A percentile compares a stretch with the other conserved stretches of the same genome.
These are phyloP conservation scores for Acer negundo DNA, from an alignment of 345 rosid genomes.

Conservation along the genomic window DNA sequence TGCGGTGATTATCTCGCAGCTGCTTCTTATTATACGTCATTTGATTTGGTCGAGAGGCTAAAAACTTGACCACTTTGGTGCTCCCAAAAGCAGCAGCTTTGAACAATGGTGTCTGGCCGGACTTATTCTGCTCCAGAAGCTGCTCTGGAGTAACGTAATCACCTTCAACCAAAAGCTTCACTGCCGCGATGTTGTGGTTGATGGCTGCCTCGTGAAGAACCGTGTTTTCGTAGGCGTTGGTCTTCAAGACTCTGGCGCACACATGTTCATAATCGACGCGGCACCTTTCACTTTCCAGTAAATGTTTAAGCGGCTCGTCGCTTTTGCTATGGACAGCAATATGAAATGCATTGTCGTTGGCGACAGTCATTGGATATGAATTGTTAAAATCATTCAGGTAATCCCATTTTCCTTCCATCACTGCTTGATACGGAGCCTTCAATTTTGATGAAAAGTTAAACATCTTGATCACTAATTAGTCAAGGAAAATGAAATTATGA, in stretches of 20 bases:
- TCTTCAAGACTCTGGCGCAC: too few species aligned
- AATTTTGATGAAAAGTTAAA: background rate
- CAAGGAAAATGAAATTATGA: background rate
- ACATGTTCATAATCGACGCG: too few species aligned
- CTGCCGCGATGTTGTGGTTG: too few species aligned
- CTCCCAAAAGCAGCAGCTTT: too few species aligned
- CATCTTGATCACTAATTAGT: background rate
- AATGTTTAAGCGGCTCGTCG: background rate
- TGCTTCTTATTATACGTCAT: background rate
- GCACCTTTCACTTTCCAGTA: background rate
- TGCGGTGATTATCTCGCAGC: background rate
- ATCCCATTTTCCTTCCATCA: background rate
- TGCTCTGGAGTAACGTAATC: too few species aligned
- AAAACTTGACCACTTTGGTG: too few species aligned
- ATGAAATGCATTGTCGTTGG: background rate
- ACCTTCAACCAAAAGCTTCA: too few species aligned
- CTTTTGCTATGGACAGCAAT: background rate
- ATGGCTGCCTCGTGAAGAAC: too few species aligned
- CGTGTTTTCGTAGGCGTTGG: too few species aligned
- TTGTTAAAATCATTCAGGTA: background rate
- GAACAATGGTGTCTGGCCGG: too few species aligned
- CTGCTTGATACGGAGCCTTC: background rate
- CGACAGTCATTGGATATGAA: background rate
- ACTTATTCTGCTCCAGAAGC: too few species aligned
- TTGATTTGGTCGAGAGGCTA: too few species aligned